A percentile compares a stretch with the other conserved stretches of the same genome.
phyloP scores from a whole-genome alignment of 805 yeast genomes.

The Kregervanrija fluxuum region DNA sequence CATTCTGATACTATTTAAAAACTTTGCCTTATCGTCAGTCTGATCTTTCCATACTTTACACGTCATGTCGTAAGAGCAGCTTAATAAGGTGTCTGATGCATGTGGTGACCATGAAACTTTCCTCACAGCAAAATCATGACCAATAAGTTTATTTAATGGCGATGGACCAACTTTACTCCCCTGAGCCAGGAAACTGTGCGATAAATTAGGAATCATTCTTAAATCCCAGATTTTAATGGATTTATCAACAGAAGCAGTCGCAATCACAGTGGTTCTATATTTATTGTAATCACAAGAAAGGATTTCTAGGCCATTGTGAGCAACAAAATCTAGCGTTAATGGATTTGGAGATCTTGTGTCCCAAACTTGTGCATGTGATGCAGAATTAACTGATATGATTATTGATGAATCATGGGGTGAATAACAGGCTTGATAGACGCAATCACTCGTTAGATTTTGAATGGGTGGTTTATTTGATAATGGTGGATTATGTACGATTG shows the following conservation, averaged over 20 bases:
- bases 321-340: slow-evolving; percentile 50
- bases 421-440: slow-evolving; percentile 73
- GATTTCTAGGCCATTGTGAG: slow-evolving; percentile 77
- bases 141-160: slow-evolving; percentile 70
- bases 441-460: slow-evolving; percentile 36
- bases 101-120: slow-evolving; percentile 89
- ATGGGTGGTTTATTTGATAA: slow-evolving; percentile 29
- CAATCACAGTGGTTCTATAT: slow-evolving; percentile 69
- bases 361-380: slow-evolving; percentile 73
- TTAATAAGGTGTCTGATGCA: slow-evolving; percentile 56
- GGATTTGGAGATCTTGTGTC: slow-evolving; percentile 69
- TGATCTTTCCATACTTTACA: slow-evolving; percentile 78
- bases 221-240: slow-evolving; percentile 82
- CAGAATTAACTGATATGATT: slow-evolving; percentile 64
- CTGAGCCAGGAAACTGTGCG: slow-evolving; percentile 30
- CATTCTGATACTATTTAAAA: slow-evolving; percentile 37
- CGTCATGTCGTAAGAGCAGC: slow-evolving; percentile 90
- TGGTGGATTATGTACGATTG: slow-evolving; percentile 20
- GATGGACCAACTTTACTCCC: slow-evolving; percentile 48
- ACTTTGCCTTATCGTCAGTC: slow-evolving; percentile 50
- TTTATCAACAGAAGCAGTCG: slow-evolving; percentile 91
- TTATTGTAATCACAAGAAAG: slow-evolving; percentile 86
- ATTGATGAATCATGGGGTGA: slow-evolving; percentile 79
- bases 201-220: slow-evolving; percentile 46
- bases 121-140: slow-evolving; percentile 86